phyloP scores from a whole-genome alignment of 495 filamentous ascomycete genomes.

The Talaromyces proteolyticus region DNA sequence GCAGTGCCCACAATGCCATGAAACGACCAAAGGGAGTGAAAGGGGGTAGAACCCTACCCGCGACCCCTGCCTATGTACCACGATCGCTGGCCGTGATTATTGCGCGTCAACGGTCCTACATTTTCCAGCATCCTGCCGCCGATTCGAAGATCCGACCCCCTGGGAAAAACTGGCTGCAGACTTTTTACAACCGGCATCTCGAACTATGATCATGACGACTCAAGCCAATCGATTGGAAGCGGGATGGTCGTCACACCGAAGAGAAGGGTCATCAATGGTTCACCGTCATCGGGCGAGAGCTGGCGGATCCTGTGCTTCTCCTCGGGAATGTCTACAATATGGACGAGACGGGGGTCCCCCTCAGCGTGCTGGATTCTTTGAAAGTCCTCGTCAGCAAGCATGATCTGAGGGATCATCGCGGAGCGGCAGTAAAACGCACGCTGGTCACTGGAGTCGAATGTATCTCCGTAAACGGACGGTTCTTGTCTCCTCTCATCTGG shows the following conservation, averaged over 20 bases:
- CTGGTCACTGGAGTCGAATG: too few species aligned
- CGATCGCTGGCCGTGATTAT: conserved; percentile 12
- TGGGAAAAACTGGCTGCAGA: conserved; percentile 22
- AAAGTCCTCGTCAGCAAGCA: conserved; percentile 30
- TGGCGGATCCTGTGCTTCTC: too few species aligned
- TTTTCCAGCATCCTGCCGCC: conserved; percentile 11
- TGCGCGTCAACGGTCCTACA: conserved; percentile 11
- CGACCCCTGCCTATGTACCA: too few species aligned
- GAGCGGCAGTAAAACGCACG: conserved; percentile 17
- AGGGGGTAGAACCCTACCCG: too few species aligned
- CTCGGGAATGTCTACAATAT: too few species aligned
- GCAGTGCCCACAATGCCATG: too few species aligned
- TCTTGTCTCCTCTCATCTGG: too few species aligned
- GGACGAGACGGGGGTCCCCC: conserved; percentile 26
- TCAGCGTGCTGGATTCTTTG: conserved; percentile 26
- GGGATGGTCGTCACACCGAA: conserved; percentile 26
- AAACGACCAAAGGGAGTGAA: too few species aligned
- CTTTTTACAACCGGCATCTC: conserved; percentile 19
- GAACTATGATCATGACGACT: conserved; percentile 19
- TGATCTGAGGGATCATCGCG: conserved; percentile 26
- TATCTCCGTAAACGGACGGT: too few species aligned
- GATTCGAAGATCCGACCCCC: conserved; percentile 12
- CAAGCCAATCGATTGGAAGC: conserved; percentile 17
- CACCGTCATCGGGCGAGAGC: too few species aligned
- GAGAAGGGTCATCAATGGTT: conserved; percentile 31